Percentiles rank a stretch among this genome's conserved stretches.
Conservation (phyloP, 129 eudicot species). For the Pseudognaphalium luteoalbum region DNA sequence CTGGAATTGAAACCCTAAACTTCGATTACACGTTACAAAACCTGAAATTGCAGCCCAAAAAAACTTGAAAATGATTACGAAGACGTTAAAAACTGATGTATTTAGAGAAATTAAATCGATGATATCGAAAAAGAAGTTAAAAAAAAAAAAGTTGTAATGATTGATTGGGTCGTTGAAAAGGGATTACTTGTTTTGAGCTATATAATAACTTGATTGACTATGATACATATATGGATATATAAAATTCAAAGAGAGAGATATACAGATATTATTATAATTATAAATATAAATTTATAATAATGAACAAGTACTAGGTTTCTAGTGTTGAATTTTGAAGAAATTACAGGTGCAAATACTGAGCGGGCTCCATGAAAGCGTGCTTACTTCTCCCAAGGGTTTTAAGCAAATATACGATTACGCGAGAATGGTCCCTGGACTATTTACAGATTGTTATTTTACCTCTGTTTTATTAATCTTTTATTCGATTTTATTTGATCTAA, state of each 20-base stretch:
- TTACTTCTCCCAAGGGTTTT: too few species aligned
- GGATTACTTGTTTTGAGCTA: slow-evolving; percentile 1
- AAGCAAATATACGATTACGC: neutral
- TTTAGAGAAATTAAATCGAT: neutral
- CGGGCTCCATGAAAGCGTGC: neutral
- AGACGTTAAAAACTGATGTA: neutral
- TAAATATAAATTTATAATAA: too few species aligned
- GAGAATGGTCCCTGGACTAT: neutral
- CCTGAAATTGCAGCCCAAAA: neutral
- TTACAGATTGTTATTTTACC: neutral
- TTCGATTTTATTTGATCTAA: too few species aligned
- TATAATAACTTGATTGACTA: neutral
- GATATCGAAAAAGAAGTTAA: neutral
- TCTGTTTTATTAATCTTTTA: neutral
- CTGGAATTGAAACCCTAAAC: neutral
- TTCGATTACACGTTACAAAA: neutral
- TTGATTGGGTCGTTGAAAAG: neutral
- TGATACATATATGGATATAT: neutral
- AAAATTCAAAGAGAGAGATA: neutral
- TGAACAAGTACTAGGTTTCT: too few species aligned
- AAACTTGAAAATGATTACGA: neutral
- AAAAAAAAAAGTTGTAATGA: neutral
- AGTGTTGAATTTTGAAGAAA: neutral
- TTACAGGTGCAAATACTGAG: neutral
- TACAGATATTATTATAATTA: too few species aligned